Percentiles rank a stretch among this genome's conserved stretches.
Conservation (phyloP, 129 eudicot genomes). For the Flaveria bidentis region DNA sequence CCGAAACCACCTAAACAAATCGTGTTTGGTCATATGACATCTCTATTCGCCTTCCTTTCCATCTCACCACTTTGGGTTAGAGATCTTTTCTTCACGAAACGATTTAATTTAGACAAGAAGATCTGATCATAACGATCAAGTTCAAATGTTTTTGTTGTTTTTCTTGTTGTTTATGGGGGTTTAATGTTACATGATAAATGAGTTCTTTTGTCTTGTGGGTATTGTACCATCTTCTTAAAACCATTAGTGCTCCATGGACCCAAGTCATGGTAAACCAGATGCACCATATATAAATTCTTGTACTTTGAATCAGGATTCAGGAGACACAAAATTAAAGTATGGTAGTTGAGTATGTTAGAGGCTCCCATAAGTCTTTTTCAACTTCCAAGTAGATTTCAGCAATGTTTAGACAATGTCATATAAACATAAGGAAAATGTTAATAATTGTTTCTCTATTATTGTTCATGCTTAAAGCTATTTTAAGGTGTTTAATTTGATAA, state of each 20-base stretch:
- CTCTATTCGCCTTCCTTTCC: conserved; percentile 56
- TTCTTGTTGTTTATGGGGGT: conserved; percentile 14
- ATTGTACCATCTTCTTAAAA: conserved; percentile 25
- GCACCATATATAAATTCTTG: conserved; percentile 28
- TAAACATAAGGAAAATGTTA: conserved; percentile 21
- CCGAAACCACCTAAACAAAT: conserved; percentile 61
- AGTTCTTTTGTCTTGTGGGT: conserved; percentile 13
- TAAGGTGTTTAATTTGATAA: conserved; percentile 20
- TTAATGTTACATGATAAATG: conserved; percentile 14
- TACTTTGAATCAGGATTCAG: conserved; percentile 35
- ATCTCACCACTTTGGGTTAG: conserved; percentile 77
- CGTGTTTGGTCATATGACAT: conserved; percentile 64
- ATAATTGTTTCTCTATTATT: conserved; percentile 24
- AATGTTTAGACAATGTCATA: conserved; percentile 17
- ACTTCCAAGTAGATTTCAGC: conserved; percentile 27
- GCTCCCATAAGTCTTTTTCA: neutral
- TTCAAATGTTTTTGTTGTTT: conserved; percentile 9
- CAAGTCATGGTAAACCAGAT: conserved; percentile 25
- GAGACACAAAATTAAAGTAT: conserved; percentile 35
- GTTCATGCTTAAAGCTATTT: conserved; percentile 16
- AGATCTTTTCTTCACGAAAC: conserved; percentile 55
- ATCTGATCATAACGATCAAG: conserved; percentile 11
- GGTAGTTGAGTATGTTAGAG: conserved; percentile 37
- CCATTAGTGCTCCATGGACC: conserved; percentile 36
- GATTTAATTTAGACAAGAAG: conserved; percentile 54